Evolutionary conservation across 2,329 filamentous ascomycete species (phyloP).

Genomic region (Talaromyces sp.): DNA sequence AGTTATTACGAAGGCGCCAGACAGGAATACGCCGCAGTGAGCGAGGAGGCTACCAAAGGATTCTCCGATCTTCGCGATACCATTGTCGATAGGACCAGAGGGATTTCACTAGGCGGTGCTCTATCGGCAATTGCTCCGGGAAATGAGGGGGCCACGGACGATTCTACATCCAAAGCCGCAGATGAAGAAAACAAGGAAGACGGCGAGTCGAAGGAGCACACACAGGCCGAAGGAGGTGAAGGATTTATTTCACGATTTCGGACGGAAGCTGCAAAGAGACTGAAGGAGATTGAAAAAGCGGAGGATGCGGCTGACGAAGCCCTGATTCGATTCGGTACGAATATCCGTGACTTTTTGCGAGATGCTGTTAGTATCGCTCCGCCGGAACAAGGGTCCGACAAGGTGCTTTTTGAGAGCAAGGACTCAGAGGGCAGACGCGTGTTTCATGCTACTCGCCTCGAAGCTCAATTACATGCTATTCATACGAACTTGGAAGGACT

Average conservation of each 20-base stretch:
- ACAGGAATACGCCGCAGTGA: conserved; percentile 74
- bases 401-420: conserved; percentile 88
- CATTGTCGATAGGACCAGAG: conserved; percentile 67
- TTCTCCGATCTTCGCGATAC: conserved; percentile 64
- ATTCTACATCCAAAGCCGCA: conserved; percentile 25
- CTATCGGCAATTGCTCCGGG: conserved; percentile 19
- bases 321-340: conserved; percentile 82
- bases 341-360: conserved; percentile 80
- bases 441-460: conserved; percentile 89
- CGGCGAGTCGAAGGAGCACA: not conserved
- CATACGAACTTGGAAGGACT: conserved; percentile 81
- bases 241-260: conserved; percentile 71
- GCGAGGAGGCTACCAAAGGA: conserved; percentile 76
- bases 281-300: conserved; percentile 84
- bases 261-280: conserved; percentile 69
- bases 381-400: conserved; percentile 50
- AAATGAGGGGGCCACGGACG: conserved; percentile 22
- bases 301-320: conserved; percentile 97
- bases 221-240: conserved; percentile 37
- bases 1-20: conserved; percentile 77
- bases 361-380: conserved; percentile 87
- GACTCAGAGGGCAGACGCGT: conserved; percentile 84
- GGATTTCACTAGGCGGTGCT: conserved; percentile 58
- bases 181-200: conserved; percentile 25
- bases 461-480: conserved; percentile 92